Evolutionary conservation across 176 grass and related monocot genomes (phyloP), one percentile per base, ranked within the genome.

Genomic region (Oryza nivara): DNA sequence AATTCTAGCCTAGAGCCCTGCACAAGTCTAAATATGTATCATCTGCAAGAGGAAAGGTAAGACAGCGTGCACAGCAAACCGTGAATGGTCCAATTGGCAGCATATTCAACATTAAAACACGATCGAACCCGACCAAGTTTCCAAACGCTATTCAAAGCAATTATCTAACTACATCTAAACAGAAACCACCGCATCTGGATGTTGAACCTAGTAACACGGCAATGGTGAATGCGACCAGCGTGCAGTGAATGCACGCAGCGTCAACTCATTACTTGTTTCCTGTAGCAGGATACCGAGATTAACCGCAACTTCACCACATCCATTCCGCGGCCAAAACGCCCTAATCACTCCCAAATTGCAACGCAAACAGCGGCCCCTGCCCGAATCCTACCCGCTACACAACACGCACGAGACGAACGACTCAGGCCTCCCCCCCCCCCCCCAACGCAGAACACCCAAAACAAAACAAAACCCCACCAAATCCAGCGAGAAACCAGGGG

Each of bases 141-240:
- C 2, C 25, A 73, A 80, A 67, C 12, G 26, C 82, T 16, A 45
- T 19, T 64, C 70, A 46, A 65, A 67, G 9, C 9, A 68, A 43
- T 71, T 23, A 10, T 35, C 26, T 71, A 81, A 41, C 68, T 15
- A 43, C 10, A 70, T 63, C 44, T 26, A 70, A 6, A 69, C 17
- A 35, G 7, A 80, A 79, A 64, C 28, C 22, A 16, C 52, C 19
- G 77, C 6, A 86, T 35, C 56, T 60, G 47, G 76, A 86, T 85
- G 56, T 46, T 34, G 78, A 41, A 56, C 56, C 14, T 14, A 46
- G 51, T 22, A 23, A 66, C 30, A 22, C 5, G 22, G 6, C 3
- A 10, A 86, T 56, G 9, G 34, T 10, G 19, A 23, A 9, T 63
- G 20, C n/a, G 58, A 3, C 58, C 58, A 72, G 52, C 48, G 5